phyloP scores from a whole-genome alignment of 208 protist genomes.

The Trypanosoma caninum region DNA sequence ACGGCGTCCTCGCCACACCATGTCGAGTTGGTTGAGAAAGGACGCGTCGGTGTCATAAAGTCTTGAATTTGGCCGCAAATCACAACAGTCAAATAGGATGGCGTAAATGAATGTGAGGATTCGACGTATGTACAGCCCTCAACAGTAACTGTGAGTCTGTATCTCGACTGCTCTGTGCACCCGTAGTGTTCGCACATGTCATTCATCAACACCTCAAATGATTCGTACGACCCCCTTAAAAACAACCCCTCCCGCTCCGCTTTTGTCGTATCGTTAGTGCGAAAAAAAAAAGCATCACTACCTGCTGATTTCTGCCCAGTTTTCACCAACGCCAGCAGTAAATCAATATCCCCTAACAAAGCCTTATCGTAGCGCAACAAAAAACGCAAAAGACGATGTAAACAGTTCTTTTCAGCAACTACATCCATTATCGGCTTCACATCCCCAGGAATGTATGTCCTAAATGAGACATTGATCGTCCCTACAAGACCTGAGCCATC shows the following conservation, averaged over 20 bases:
- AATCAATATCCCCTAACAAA: constrained; percentile 56
- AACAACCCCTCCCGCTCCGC: not conserved
- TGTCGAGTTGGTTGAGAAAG: constrained; percentile 45
- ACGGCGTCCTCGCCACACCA: constrained; percentile 32
- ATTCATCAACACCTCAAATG: constrained; percentile 58
- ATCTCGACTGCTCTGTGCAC: constrained; percentile 31
- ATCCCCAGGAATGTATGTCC: constrained; percentile 58
- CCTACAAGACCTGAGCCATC: constrained; percentile 48
- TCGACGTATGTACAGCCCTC: constrained; percentile 70
- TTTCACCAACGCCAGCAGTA: constrained; percentile 56
- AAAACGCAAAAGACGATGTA: constrained; percentile 54
- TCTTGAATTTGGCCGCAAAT: constrained; percentile 58
- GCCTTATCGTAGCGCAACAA: constrained; percentile 46
- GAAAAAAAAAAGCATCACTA: not conserved
- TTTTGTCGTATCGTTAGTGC: not conserved
- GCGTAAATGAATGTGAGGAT: constrained; percentile 41
- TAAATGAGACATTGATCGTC: constrained; percentile 62
- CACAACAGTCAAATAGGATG: constrained; percentile 54
- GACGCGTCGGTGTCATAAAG: constrained; percentile 33
- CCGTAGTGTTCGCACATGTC: constrained; percentile 50
- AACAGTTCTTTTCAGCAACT: constrained; percentile 32
- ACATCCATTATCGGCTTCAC: constrained; percentile 32
- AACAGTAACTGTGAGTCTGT: constrained; percentile 38
- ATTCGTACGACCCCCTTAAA: constrained; percentile 28
- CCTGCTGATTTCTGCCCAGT: not conserved